These are phyloP conservation scores for Neurospora crassa DNA, from an alignment of 2,329 filamentous ascomycete genomes.

Conservation along the genomic window DNA sequence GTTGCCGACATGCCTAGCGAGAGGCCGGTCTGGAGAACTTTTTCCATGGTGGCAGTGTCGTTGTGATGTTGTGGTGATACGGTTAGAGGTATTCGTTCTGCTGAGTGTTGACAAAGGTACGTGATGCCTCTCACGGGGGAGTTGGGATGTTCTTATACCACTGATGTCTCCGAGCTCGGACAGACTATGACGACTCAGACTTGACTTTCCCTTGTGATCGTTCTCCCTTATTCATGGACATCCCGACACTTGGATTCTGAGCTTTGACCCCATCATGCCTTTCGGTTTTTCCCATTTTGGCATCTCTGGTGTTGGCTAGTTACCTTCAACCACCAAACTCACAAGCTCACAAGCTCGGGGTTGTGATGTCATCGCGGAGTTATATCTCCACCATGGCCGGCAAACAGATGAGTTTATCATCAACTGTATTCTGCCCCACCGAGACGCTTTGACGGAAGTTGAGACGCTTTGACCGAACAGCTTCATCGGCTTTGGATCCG, in stretches of 20 bases:
- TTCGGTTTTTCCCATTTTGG: not conserved
- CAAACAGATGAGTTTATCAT: no score
- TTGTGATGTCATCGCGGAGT: not conserved
- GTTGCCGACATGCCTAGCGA: conserved; percentile 5
- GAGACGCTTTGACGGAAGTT: no score
- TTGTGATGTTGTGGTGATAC: not conserved
- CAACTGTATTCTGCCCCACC: no score
- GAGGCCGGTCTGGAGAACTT: not conserved
- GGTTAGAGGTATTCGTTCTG: not conserved
- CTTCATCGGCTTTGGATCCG: not conserved
- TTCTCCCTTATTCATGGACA: not conserved
- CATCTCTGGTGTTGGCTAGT: not conserved
- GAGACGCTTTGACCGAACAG: no score
- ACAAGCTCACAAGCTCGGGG: not conserved
- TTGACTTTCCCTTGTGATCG: not conserved
- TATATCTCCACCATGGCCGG: not conserved
- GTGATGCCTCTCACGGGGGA: not conserved
- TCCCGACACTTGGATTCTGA: not conserved
- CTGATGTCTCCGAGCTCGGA: not conserved
- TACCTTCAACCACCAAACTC: not conserved
- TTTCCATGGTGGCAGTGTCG: not conserved
- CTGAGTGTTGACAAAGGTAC: not conserved
- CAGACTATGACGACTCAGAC: not conserved
- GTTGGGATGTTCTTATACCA: not conserved
- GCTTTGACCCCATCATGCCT: not conserved